Evolutionary conservation across 2,329 filamentous ascomycete species (phyloP), one percentile per base, ranked within the genome.

Genomic region (Clarireedia paspali): DNA sequence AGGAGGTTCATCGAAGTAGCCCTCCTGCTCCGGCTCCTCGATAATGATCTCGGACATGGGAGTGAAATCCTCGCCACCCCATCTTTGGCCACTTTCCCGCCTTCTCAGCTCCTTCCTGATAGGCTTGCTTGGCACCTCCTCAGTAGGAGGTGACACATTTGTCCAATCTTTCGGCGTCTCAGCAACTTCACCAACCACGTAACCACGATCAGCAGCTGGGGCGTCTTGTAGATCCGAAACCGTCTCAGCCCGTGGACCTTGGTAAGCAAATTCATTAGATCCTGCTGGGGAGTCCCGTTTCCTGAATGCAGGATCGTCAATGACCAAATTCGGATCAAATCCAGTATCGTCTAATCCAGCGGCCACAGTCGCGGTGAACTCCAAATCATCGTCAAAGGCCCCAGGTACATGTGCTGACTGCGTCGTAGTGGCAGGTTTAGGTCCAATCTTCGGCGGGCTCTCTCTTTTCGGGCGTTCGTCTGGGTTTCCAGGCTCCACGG

Each of bases 281-380:
- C 79, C 79, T 4, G 83, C 82, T 6, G 84, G 82, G 1, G 84
- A 86, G 53, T 82, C 78, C 27, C 85, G 82, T 50, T 76, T 77
- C 60, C 81, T 81, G 64, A 84, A 89, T 1, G 70, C 73, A 0
- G 82, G 80, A 62, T 89, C 78, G 47, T 88, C 75, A 38, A 87
- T 84, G 47, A 89, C 82, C 56, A 89, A 82, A 42, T 86, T 79
- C 4, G 84, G 81, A 64, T 88, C 79, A 60, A 90, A 89, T 0
- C 87, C 87, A 47, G 83, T 80, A n/a, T 83, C 79, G 65, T 84
- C 73, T 49, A 88, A 74, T 1, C 83, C 85, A 48, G 85, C 87
- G 56, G 85, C 85, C 47, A 89, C 71, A 3, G 80, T 82, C 27
- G 86, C 87, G 6, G 84, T 82, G 62, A 90, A 89, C 51, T 83